Evolutionary conservation across 768 basidiomycete genomes (phyloP).

Genomic region (Tulasnella sp.): DNA sequence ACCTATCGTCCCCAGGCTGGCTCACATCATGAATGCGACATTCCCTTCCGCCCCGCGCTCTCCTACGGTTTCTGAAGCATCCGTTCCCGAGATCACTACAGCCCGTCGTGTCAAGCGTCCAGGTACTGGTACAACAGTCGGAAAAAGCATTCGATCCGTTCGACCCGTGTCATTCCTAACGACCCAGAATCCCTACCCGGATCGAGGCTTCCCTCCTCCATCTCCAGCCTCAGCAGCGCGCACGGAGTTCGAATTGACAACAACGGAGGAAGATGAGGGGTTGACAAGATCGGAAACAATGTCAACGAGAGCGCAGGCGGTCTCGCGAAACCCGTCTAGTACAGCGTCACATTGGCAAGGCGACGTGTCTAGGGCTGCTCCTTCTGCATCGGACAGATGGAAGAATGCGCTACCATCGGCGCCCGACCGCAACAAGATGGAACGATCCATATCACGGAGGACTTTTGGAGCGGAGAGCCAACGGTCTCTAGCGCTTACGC

Average conservation of each 20-base stretch:
- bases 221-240: background rate
- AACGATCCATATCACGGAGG: background rate
- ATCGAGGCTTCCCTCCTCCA: background rate
- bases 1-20: background rate
- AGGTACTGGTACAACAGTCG: background rate
- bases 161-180: background rate
- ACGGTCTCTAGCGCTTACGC: background rate
- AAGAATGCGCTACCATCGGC: background rate
- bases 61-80: background rate
- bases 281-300: background rate
- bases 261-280: background rate
- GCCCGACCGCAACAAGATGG: background rate
- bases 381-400: background rate
- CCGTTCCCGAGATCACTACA: background rate
- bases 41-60: background rate
- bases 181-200: background rate
- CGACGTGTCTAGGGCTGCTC: background rate
- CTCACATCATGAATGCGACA: background rate
- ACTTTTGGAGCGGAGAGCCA: background rate
- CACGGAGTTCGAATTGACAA: background rate
- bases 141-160: conserved; percentile 1
- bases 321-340: background rate
- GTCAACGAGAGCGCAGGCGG: background rate
- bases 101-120: background rate
- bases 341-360: background rate